Base-by-base conservation (phyloP, 2,329 filamentous ascomycete species). In the Sphaerulina vaccinii region DNA sequence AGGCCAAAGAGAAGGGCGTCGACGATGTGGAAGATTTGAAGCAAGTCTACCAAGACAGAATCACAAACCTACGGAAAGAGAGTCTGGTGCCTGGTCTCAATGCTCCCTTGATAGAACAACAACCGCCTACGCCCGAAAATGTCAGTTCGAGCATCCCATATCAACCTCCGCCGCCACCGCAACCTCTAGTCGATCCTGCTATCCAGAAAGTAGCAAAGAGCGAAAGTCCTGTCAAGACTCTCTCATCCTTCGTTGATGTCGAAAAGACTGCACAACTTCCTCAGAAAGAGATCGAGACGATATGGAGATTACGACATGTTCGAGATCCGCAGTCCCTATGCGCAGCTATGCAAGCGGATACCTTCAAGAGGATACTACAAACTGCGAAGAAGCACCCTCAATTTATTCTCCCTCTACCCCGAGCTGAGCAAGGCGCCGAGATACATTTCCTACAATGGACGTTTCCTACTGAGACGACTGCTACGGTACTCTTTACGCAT, bases 361-460 rank as follows among this genome's bases (percentile, higher is more conserved):
- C 85, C n/a, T 97, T 91, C 75, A 68, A 75, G 27, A 77, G 81
- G 45, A 89, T 99, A 67, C 82, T 86, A 57, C 69, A 74, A 0
- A 83, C 84, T 2, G 93, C 91, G 11, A 83, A 83, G 58, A 76
- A 76, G 45, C 82, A 92, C 68, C 93, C 93, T 11, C 86, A 90
- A 62, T 99, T 99, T 73, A 86, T 99, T 49, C 81, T 99, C 1
- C 93, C 93, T 0, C 80, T 97, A 5, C 88, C 88, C 59, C 88
- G 81, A 41, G 70, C 71, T 55, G 72, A 72, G 2, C 75, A 81
- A 56, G 89, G 88, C 45, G 89, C 90, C 40, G 93, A 97, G 71
- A 90, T 99, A 39, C 93, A 99, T 73, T 96, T 95, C 71, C 73
- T 99, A 56, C 92, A 99, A 72, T 99, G 95, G 90, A 88, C 87